Percentiles rank a stretch among this genome's conserved stretches.
phyloP scores from a whole-genome alignment of 306 rosid species.

The Cucumis hystrix region DNA sequence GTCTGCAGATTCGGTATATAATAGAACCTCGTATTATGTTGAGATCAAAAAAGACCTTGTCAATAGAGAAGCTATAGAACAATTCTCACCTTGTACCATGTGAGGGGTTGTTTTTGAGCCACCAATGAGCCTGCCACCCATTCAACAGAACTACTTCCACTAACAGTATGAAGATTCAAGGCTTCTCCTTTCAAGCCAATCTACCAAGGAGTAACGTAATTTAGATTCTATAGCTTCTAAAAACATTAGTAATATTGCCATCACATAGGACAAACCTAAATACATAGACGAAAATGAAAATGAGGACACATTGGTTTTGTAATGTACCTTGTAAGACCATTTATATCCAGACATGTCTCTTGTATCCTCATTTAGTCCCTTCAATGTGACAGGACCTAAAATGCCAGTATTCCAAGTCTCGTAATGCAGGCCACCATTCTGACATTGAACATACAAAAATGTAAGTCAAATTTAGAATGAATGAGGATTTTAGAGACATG shows the following conservation, averaged over 20 bases:
- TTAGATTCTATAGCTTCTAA: neutral
- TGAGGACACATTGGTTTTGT: neutral
- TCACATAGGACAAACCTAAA: neutral
- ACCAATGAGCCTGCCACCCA: constrained; percentile 62
- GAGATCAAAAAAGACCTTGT: neutral
- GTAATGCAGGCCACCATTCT: constrained; percentile 71
- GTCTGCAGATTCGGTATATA: constrained; percentile 27
- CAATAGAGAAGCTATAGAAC: neutral
- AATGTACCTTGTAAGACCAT: constrained; percentile 84
- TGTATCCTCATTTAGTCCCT: constrained; percentile 67
- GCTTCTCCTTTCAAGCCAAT: constrained; percentile 75
- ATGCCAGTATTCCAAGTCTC: constrained; percentile 89
- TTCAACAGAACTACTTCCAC: constrained; percentile 68
- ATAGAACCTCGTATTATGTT: neutral
- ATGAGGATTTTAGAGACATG: constrained; percentile 10
- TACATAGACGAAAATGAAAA: neutral
- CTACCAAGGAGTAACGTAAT: constrained; percentile 21
- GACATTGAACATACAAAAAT: constrained; percentile 10
- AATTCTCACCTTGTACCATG: constrained; percentile 82
- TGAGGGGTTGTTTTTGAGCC: constrained; percentile 45
- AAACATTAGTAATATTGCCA: neutral
- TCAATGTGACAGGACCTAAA: constrained; percentile 72
- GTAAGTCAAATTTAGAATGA: neutral
- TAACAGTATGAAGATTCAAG: constrained; percentile 43
- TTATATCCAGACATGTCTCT: constrained; percentile 64